Percentiles rank a stretch among this genome's conserved stretches.
phyloP scores from a whole-genome alignment of 2,329 filamentous ascomycete species.

The Cordyceps sp. region DNA sequence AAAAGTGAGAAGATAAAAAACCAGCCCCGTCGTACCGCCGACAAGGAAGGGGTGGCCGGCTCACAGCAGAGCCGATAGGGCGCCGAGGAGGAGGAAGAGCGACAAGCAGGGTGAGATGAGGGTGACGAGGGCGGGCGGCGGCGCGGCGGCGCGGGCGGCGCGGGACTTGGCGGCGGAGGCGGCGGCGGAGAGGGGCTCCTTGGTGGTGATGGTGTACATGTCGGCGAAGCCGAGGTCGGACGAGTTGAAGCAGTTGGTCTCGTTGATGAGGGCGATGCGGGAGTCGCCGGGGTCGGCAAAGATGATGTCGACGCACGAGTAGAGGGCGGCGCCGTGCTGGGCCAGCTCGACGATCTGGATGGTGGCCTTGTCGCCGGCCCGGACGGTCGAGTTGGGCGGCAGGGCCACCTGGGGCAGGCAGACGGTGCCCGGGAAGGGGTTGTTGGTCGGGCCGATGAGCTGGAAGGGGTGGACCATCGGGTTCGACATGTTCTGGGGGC shows the following conservation, averaged over 20 bases:
- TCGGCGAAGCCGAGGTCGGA: slow-evolving; percentile 59
- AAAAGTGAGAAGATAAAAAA: no score
- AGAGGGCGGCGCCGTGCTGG: slow-evolving; percentile 68
- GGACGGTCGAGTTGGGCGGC: slow-evolving; percentile 52
- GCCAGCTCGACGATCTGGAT: slow-evolving; percentile 79
- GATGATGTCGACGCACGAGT: slow-evolving; percentile 89
- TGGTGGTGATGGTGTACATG: slow-evolving; percentile 52
- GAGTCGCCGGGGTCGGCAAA: slow-evolving; percentile 64
- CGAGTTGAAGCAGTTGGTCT: slow-evolving; percentile 79
- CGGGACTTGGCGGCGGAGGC: no score
- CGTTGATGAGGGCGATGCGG: slow-evolving; percentile 53
- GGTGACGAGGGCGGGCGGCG: no score
- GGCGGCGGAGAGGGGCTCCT: slow-evolving; percentile 21
- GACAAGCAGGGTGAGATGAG: no score
- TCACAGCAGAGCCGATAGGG: no score
- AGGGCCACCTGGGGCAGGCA: slow-evolving; percentile 83
- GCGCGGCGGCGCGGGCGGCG: no score
- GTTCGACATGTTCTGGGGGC: slow-evolving; percentile 76
- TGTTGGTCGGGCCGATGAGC: slow-evolving; percentile 64
- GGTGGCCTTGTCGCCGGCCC: slow-evolving; percentile 74
- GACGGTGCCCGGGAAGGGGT: slow-evolving; percentile 74
- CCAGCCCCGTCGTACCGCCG: no score
- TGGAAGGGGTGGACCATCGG: slow-evolving; percentile 69
- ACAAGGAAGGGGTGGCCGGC: no score
- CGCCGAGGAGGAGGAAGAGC: no score